Evolutionary conservation across 345 rosid genomes (phyloP), one percentile per base, ranked within the genome.

Genomic region (Eutrema japonicum): DNA sequence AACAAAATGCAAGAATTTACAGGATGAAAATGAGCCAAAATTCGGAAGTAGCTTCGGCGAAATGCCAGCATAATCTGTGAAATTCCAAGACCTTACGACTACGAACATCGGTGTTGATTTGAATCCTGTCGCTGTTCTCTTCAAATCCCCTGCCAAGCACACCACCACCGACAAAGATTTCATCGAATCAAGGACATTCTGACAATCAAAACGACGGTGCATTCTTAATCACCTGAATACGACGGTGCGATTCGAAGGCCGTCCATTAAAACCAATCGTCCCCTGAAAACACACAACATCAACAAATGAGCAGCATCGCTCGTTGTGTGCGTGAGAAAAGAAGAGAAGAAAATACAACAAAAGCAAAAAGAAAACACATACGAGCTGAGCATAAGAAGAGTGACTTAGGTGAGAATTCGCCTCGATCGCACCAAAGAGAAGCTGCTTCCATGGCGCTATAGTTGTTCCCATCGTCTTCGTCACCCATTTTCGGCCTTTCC

Each of bases 231-330:
- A 83, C 96, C 97, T 85, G 82, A 89, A 91, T 45, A 89, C 96
- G 32, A 91, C 88, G 7, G 96, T 87, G 56, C 97, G 96, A 81
- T 94, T 88, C 64, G 89, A 86, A 71, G 98, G 98, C 40, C 88
- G 74, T 30, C 93, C 97, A 48, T 86, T 85, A 2, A 79, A 74
- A 73, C 96, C 95, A 68, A 87, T 41, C 4, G 97, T 91, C 42
- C 96, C 97, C 97, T 91, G 82, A 61, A 77, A 79, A 42, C 16
- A 64, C 7, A 70, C 45, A 38, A 18, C 27, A 76, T 26, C 45
- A 69, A 18, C 48, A 45, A 29, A 41, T 18, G 22, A 70, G 43
- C 7, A 50, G 33, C 22, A 49, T 51, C 13, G 35, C 46, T 47
- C 64, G 11, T 37, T n/a, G 12, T 40, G 61, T 11, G 49, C 0